Conservation (phyloP, 2,329 filamentous ascomycete species). For the Elsinoe perseae region DNA sequence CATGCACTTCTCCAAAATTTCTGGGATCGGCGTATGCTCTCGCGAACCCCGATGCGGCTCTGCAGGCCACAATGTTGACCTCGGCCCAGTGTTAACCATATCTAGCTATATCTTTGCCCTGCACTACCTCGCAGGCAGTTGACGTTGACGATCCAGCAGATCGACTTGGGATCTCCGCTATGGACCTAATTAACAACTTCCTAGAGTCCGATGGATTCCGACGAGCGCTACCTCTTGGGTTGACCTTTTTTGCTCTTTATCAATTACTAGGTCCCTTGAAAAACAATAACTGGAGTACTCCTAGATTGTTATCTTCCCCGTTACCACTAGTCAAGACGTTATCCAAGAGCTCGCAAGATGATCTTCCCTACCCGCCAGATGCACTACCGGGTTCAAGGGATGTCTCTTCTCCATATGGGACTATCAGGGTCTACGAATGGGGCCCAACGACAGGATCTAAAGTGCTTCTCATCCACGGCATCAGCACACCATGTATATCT, state of each 20-base stretch:
- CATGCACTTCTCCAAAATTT: conserved; percentile 7
- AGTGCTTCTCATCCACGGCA: conserved; percentile 71
- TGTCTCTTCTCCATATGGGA: conserved; percentile 62
- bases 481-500: conserved; percentile 67
- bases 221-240: not conserved
- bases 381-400: conserved; percentile 62
- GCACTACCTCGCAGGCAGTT: too few species aligned
- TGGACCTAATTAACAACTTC: not conserved
- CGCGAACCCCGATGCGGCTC: conserved; percentile 8
- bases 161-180: not conserved
- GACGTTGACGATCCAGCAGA: too few species aligned
- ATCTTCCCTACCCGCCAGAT: conserved; percentile 57
- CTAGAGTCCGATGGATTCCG: not conserved
- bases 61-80: conserved; percentile 1
- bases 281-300: not conserved
- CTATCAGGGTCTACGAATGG: conserved; percentile 70
- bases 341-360: conserved; percentile 21
- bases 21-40: conserved; percentile 3
- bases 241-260: conserved; percentile 7
- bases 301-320: conserved; percentile 26
- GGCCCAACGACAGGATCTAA: conserved; percentile 64
- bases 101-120: not conserved
- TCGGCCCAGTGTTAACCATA: not conserved
- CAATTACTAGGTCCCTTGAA: not conserved
- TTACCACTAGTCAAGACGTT: conserved; percentile 25